A percentile compares a stretch with the other conserved stretches of the same genome.
phyloP scores from a whole-genome alignment of 2,329 filamentous ascomycete genomes.

The Fusarium pseudonygamai region DNA sequence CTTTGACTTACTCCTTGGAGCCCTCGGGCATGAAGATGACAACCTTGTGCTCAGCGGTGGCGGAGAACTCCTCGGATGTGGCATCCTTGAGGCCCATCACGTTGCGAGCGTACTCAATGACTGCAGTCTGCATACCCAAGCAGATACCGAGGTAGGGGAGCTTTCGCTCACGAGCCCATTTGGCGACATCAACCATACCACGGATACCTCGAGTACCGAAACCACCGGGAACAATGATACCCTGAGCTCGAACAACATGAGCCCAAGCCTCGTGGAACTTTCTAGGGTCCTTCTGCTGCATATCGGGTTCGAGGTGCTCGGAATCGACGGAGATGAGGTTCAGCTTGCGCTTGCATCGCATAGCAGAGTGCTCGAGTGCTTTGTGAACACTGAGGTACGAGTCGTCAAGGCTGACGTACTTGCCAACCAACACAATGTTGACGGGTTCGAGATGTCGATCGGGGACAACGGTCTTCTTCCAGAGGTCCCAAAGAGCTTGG shows the following conservation, averaged over 20 bases:
- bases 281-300: conserved; percentile 69
- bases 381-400: conserved; percentile 86
- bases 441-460: conserved; percentile 74
- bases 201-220: conserved; percentile 81
- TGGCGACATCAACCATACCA: conserved; percentile 89
- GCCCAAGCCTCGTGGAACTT: conserved; percentile 90
- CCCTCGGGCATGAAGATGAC: conserved; percentile 93
- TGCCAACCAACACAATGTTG: conserved; percentile 88
- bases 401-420: conserved; percentile 87
- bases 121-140: conserved; percentile 90
- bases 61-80: conserved; percentile 65
- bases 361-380: conserved; percentile 88
- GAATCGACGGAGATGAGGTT: conserved; percentile 87
- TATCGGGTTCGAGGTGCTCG: conserved; percentile 78
- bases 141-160: conserved; percentile 90
- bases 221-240: conserved; percentile 71
- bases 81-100: conserved; percentile 70
- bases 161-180: conserved; percentile 84
- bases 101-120: conserved; percentile 86
- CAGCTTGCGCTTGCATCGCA: conserved; percentile 83
- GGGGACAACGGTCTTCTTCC: conserved; percentile 75
- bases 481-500: conserved; percentile 76
- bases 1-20: conserved; percentile 49
- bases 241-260: conserved; percentile 72
- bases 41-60: conserved; percentile 70